Base-by-base conservation (phyloP, 2,329 filamentous ascomycete genomes). In the Diaporthe humulicola region DNA sequence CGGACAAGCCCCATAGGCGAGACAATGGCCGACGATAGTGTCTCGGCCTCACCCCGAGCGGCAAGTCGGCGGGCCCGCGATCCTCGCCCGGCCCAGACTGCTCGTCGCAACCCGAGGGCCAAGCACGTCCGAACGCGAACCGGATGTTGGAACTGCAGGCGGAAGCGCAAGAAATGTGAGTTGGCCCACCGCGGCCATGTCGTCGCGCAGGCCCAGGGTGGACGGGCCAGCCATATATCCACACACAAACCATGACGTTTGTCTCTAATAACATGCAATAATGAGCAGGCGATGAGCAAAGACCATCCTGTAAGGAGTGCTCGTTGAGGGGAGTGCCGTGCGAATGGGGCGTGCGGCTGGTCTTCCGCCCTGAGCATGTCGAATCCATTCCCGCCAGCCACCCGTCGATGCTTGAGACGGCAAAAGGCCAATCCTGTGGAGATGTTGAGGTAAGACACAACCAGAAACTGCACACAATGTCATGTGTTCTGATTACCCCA, bases 101-200 rank as follows among this genome's bases (percentile, higher is more conserved):
- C 61, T 52, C 48, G 64, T 40, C 64, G 48, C 64, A 54, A 8
- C 48, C 64, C 64, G 15, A 54, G 64, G 48, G 48, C 64, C n/a
- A 69, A 69, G 33, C 48, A 69, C 33, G 33, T 69, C 30, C 64
- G 64, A 3, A 69, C 64, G 45, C 48, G 64, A 36, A 69, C 64
- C 48, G 64, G 64, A 4, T 69, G 64, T 48, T 69, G 64, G 64
- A 69, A 54, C 64, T 69, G 64, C 64, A 69, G 64, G 64, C 64
- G 64, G 25, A 69, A 54, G 64, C 64, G 64, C 64, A 69, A 69
- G 64, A 69, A 69, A 30, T 69, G 64, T 69, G n/a, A 69, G 64
- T 67, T 48, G 40, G 48, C 64, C 33, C 45, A 28, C 33, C 45
- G 33, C 64, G 48, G 22, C 15, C 9, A 38, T 15, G 14, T 40